These are phyloP conservation scores for Blastobotrys apis DNA, from an alignment of 1,139 yeast genomes.

Conservation along the genomic window DNA sequence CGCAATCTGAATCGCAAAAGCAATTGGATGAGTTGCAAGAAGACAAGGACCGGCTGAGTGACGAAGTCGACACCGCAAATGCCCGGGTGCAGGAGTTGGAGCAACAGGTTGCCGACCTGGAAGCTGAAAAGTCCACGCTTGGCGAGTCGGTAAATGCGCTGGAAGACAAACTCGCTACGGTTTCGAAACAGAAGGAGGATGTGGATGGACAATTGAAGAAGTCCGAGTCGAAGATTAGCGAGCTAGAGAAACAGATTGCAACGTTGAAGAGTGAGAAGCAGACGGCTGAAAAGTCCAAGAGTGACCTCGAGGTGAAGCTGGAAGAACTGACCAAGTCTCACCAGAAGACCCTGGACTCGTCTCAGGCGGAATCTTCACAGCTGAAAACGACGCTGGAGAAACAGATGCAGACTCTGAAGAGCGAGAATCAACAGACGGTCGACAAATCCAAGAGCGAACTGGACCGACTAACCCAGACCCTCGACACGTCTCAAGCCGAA, in stretches of 20 bases:
- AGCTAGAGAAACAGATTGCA: conserved; percentile 12
- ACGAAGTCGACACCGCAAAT: conserved; percentile 4
- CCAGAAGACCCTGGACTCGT: not conserved
- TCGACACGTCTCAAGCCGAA: too few relatives aligned
- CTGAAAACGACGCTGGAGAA: conserved; percentile 10
- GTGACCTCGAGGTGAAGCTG: conserved; percentile 4
- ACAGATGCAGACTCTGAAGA: conserved; percentile 12
- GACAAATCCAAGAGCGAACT: too few relatives aligned
- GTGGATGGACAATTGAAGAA: not conserved
- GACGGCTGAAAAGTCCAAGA: conserved; percentile 13
- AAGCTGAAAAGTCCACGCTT: not conserved
- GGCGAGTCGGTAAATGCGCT: not conserved
- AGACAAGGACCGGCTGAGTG: not conserved
- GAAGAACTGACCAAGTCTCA: too few relatives aligned
- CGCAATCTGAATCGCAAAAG: conserved; percentile 30
- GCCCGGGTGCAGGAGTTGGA: conserved; percentile 2
- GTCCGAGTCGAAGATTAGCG: conserved; percentile 6
- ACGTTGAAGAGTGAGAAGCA: conserved; percentile 14
- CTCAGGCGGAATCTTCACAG: conserved; percentile 6
- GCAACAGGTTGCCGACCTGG: conserved; percentile 3
- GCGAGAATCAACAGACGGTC: too few relatives aligned
- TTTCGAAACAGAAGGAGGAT: not conserved
- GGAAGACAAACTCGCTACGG: not conserved
- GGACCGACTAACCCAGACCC: too few relatives aligned
- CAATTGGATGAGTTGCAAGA: conserved; percentile 28